Base-by-base conservation (phyloP, 495 filamentous ascomycete species). In the Talaromyces proteolyticus region DNA sequence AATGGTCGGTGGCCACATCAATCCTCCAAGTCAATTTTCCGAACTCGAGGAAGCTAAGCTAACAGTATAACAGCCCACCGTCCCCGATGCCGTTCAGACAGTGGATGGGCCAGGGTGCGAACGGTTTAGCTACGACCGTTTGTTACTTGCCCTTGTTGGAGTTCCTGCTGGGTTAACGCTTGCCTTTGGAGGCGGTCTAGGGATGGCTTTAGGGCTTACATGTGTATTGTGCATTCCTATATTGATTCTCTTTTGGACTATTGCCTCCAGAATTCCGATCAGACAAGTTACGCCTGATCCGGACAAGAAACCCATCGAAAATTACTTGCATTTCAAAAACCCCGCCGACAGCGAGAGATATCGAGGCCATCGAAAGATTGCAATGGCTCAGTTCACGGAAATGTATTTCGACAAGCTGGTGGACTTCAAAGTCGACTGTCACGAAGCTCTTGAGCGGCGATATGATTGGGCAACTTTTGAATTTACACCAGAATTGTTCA, bases 11-110 rank as follows among this genome's bases (percentile, higher is more conserved):
- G n/a, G n/a, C n/a, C n/a, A n/a, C n/a, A n/a, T n/a, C n/a, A n/a
- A n/a, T n/a, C n/a, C n/a, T n/a, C n/a, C n/a, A n/a, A n/a, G n/a
- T n/a, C n/a, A n/a, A n/a, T n/a, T n/a, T n/a, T n/a, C n/a, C n/a
- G n/a, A n/a, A n/a, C n/a, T n/a, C n/a, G n/a, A n/a, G n/a, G n/a
- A n/a, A n/a, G n/a, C n/a, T n/a, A n/a, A 36, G 42, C 61, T 73
- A 39, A 61, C 60, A 37, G 47, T 61, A 50, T 57, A 90, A 87
- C 86, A 75, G 59, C 82, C 83, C 3, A 64, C 84, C 29, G 89
- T 91, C 62, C 78, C 84, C 54, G 89, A 91, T 76, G 86, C 75
- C 22, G 84, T 87, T 46, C 72, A 89, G 36, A 86, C 86, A 44
- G 86, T 87, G 10, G 87, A 91, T 59, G 82, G 70, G 20, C 62